Conservation (phyloP, 768 basidiomycete species). For the Suillus bovinus region DNA sequence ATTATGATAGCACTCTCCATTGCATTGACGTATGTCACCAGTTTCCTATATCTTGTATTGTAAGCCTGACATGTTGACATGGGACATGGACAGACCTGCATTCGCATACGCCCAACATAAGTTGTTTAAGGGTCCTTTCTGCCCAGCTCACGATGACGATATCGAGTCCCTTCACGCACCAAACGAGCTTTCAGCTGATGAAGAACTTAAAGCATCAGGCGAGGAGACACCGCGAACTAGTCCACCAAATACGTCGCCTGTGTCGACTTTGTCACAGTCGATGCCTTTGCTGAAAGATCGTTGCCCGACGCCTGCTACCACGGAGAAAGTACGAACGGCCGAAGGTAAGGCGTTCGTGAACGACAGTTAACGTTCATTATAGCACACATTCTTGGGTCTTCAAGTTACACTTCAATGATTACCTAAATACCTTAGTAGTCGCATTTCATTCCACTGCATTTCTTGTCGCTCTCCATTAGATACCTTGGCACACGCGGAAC, state of each 20-base stretch:
- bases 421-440: slow-evolving; percentile 4
- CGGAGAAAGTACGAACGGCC: background rate
- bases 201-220: slow-evolving; percentile 21
- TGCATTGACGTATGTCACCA: slow-evolving; percentile 50
- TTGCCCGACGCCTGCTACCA: background rate
- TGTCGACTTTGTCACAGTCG: background rate
- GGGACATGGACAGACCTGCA: slow-evolving; percentile 40
- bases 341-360: background rate
- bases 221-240: slow-evolving; percentile 9
- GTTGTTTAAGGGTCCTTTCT: slow-evolving; percentile 52
- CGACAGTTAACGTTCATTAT: background rate
- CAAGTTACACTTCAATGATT: background rate
- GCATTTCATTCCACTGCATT: background rate
- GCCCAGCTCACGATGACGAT: slow-evolving; percentile 27
- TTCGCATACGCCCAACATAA: slow-evolving; percentile 56
- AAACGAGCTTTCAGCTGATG: slow-evolving; percentile 22
- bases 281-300: background rate
- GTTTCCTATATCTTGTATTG: background rate
- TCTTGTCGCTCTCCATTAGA: background rate
- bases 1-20: slow-evolving; percentile 56
- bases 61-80: background rate
- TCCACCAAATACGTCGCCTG: slow-evolving; percentile 17
- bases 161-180: slow-evolving; percentile 28
- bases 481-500: background rate
- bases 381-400: background rate